Evolutionary conservation across 768 basidiomycete species (phyloP).

Genomic region (Lepiota venenata): DNA sequence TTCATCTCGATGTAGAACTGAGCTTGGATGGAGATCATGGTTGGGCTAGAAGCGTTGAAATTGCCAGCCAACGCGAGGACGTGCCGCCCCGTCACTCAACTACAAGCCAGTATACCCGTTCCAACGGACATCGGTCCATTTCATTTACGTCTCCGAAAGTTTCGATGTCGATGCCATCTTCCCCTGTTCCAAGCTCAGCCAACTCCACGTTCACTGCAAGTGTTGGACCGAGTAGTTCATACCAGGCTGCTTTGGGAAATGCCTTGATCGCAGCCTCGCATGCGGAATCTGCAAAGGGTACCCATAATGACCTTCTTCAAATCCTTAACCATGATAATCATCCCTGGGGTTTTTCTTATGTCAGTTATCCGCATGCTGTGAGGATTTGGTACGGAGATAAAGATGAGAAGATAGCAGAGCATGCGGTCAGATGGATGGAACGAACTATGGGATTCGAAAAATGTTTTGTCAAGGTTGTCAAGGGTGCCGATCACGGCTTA

Average conservation of each 20-base stretch:
- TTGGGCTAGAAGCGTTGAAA: slow-evolving; percentile 40
- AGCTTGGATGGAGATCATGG: slow-evolving; percentile 44
- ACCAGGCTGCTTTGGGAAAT: slow-evolving; percentile 78
- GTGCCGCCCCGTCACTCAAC: slow-evolving; percentile 25
- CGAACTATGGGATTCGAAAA: slow-evolving; percentile 70
- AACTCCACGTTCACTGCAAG: slow-evolving; percentile 31
- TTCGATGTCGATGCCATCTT: slow-evolving; percentile 42
- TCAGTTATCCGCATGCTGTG: slow-evolving; percentile 70
- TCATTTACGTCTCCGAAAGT: slow-evolving; percentile 59
- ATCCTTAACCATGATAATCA: slow-evolving; percentile 89
- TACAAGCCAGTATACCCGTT: slow-evolving; percentile 37
- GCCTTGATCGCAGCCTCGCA: slow-evolving; percentile 93
- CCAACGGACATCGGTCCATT: slow-evolving; percentile 64
- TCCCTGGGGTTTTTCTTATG: slow-evolving; percentile 89
- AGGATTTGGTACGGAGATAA: slow-evolving; percentile 91
- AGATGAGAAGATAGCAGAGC: slow-evolving; percentile 92
- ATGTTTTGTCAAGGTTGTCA: slow-evolving; percentile 79
- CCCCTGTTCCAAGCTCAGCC: slow-evolving; percentile 45
- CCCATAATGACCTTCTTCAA: slow-evolving; percentile 85
- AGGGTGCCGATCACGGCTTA: slow-evolving; percentile 87
- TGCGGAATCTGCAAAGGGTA: slow-evolving; percentile 89
- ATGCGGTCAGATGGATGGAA: slow-evolving; percentile 92
- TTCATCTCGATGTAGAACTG: slow-evolving; percentile 52
- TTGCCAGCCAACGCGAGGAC: slow-evolving; percentile 14
- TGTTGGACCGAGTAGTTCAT: slow-evolving; percentile 30